Evolutionary conservation across 2,329 filamentous ascomycete genomes (phyloP).

Genomic region (Penicillium sp.): DNA sequence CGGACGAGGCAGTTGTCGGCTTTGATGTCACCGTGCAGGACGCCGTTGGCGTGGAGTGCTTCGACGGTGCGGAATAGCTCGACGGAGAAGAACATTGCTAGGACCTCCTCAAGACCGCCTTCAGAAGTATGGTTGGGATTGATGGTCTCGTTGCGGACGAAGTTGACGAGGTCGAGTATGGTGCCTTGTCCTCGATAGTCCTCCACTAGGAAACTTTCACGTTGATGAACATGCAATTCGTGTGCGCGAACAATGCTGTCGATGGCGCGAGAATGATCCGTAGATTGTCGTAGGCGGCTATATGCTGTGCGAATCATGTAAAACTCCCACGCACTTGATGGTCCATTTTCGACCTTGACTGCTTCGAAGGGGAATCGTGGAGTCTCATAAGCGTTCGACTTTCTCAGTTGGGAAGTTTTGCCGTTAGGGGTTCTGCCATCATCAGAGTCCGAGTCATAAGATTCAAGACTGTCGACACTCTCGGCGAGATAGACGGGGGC

Average conservation of each 20-base stretch:
- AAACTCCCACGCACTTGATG: conserved; percentile 90
- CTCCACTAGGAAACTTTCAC: conserved; percentile 86
- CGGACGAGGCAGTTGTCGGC: conserved; percentile 92
- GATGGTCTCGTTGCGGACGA: conserved; percentile 65
- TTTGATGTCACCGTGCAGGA: conserved; percentile 93
- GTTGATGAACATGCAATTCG: conserved; percentile 85
- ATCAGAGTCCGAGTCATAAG: conserved; percentile 33
- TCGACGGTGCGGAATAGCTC: conserved; percentile 90
- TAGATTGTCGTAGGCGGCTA: conserved; percentile 61
- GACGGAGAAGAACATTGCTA: conserved; percentile 93
- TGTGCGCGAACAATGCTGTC: conserved; percentile 79
- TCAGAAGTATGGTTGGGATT: conserved; percentile 47
- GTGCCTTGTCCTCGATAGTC: conserved; percentile 88
- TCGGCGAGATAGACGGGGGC: conserved; percentile 93
- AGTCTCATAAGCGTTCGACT: conserved; percentile 15
- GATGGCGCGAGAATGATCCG: conserved; percentile 62
- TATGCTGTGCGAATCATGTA: conserved; percentile 87
- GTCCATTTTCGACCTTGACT: conserved; percentile 83
- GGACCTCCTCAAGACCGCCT: conserved; percentile 79
- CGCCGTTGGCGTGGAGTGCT: conserved; percentile 71
- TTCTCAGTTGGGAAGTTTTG: conserved; percentile 50
- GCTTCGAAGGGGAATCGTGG: conserved; percentile 68
- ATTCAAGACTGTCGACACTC: conserved; percentile 56
- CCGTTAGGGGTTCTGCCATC: conserved; percentile 45
- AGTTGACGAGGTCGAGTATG: conserved; percentile 89